phyloP scores from a whole-genome alignment of 768 basidiomycete species.

The Suillus alpinus region DNA sequence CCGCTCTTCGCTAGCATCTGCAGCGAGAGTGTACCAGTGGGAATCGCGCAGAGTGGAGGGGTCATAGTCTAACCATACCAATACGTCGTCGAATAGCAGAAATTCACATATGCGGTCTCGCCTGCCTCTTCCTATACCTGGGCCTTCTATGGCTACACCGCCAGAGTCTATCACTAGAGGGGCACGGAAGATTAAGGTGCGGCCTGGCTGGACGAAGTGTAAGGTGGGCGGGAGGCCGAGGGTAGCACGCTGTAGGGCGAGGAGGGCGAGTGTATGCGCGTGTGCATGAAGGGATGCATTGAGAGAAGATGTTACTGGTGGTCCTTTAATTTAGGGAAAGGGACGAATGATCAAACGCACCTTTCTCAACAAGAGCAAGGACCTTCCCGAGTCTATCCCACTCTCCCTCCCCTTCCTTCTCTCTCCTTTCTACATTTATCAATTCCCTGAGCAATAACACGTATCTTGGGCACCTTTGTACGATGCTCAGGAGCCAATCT shows the following conservation, averaged over 20 bases:
- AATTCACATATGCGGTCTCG: constrained; percentile 1
- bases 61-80: neutral
- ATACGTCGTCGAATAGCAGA: neutral
- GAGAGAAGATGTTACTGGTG: constrained; percentile 68
- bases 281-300: constrained; percentile 80
- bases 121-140: neutral
- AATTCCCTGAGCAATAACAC: constrained; percentile 81
- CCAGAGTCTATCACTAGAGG: constrained; percentile 1
- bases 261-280: constrained; percentile 68
- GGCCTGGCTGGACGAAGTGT: constrained; percentile 76
- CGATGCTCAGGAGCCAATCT: constrained; percentile 84
- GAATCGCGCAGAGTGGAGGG: neutral
- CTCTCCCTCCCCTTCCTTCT: constrained; percentile 51
- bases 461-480: constrained; percentile 87
- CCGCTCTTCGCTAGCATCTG: neutral
- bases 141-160: neutral
- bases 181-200: constrained; percentile 50
- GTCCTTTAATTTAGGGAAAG: constrained; percentile 6
- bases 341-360: constrained; percentile 37
- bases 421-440: constrained; percentile 58
- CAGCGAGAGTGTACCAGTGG: neutral
- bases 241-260: constrained; percentile 78
- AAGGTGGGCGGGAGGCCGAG: constrained; percentile 74
- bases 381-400: constrained; percentile 56
- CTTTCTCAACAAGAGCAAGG: constrained; percentile 70